Conservation (phyloP, 306 rosid genomes). For the Macrotyloma uniflorum region DNA sequence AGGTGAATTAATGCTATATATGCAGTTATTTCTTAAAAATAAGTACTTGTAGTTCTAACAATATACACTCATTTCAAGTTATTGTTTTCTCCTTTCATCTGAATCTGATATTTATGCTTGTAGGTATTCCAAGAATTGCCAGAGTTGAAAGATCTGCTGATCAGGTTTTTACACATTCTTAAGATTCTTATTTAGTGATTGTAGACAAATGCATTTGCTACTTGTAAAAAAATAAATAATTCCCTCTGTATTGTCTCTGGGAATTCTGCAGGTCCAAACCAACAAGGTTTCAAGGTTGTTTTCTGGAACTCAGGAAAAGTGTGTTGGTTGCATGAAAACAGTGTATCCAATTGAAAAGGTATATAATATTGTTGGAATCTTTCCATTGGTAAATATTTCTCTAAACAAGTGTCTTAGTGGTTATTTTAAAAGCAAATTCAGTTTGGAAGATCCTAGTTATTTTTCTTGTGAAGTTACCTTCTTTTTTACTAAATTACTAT, state of each 20-base stretch:
- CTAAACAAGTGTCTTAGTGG: background rate
- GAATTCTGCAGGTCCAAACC: slow-evolving; percentile 59
- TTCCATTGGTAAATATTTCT: background rate
- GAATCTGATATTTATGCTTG: slow-evolving; percentile 10
- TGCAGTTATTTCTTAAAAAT: slow-evolving; percentile 13
- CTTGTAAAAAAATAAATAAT: background rate
- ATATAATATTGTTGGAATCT: background rate
- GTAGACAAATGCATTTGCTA: background rate
- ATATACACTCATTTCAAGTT: background rate
- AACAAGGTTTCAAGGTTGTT: slow-evolving; percentile 74
- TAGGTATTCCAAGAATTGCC: slow-evolving; percentile 72
- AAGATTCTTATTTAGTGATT: background rate
- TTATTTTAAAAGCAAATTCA: slow-evolving; percentile 3
- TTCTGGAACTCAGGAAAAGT: slow-evolving; percentile 92
- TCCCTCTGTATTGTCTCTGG: slow-evolving; percentile 28
- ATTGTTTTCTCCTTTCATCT: slow-evolving; percentile 15
- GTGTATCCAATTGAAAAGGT: slow-evolving; percentile 97
- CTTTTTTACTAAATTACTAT: background rate
- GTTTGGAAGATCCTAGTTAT: slow-evolving; percentile 8
- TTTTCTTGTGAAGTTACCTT: background rate
- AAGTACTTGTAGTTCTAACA: slow-evolving; percentile 4
- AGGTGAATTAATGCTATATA: slow-evolving; percentile 50
- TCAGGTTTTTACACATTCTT: slow-evolving; percentile 56
- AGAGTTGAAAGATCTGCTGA: slow-evolving; percentile 67
- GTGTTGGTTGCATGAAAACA: slow-evolving; percentile 82